Conservation (phyloP, 805 yeast genomes). For the Pichia exigua region DNA sequence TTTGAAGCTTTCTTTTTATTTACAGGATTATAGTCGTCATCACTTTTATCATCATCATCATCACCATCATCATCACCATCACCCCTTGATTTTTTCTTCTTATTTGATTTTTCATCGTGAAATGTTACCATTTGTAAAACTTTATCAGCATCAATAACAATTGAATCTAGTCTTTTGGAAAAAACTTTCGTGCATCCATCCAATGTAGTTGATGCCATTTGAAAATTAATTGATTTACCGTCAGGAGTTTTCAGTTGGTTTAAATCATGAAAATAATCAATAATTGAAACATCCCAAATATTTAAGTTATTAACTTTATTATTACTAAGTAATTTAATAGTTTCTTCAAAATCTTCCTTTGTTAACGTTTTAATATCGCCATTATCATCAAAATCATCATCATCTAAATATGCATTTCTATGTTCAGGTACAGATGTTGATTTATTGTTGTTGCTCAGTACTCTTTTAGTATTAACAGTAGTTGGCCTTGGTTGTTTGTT, state of each 20-base stretch:
- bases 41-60: constrained; percentile 11
- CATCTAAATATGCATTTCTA: background rate
- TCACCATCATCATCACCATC: background rate
- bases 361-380: background rate
- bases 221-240: constrained; percentile 40
- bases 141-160: constrained; percentile 26
- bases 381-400: background rate
- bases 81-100: constrained; percentile 1
- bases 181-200: constrained; percentile 48
- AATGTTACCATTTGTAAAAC: constrained; percentile 53
- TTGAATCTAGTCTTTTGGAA: constrained; percentile 40
- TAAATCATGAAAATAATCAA: constrained; percentile 46
- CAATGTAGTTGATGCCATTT: constrained; percentile 38
- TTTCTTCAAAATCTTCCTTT: constrained; percentile 18
- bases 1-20: constrained; percentile 14
- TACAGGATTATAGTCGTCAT: constrained; percentile 20
- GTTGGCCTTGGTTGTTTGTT: background rate
- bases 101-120: constrained; percentile 24
- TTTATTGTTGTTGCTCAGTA: background rate
- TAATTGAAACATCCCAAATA: constrained; percentile 43
- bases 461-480: background rate
- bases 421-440: background rate
- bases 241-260: constrained; percentile 34
- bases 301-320: constrained; percentile 41
- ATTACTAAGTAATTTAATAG: constrained; percentile 21